Conservation (phyloP, 805 yeast species). For the Torulaspora indica region DNA sequence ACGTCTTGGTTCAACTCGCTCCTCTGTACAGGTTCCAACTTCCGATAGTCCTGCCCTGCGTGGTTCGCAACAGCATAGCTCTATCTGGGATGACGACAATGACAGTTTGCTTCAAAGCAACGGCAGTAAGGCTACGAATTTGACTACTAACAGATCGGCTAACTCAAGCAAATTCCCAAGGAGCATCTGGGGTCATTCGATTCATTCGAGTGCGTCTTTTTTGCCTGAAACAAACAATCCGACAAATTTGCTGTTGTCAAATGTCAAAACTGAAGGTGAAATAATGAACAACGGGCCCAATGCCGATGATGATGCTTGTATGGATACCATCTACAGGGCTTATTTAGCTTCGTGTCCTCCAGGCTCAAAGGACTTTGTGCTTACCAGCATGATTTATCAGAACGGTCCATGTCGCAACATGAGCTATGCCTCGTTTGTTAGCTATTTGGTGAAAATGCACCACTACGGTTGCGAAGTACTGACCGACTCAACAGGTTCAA, state of each 20-base stretch:
- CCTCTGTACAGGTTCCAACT: not conserved
- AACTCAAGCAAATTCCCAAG: constrained; percentile 6
- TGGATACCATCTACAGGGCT: constrained; percentile 18
- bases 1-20: not conserved
- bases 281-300: not conserved
- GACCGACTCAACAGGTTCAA: constrained; percentile 19
- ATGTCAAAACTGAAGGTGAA: not conserved
- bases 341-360: constrained; percentile 13
- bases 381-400: constrained; percentile 26
- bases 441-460: constrained; percentile 22
- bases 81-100: constrained; percentile 29
- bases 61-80: constrained; percentile 12
- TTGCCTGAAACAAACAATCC: constrained; percentile 3
- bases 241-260: not conserved
- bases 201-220: constrained; percentile 8
- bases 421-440: constrained; percentile 23
- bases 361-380: constrained; percentile 20
- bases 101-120: not conserved
- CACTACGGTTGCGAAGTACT: constrained; percentile 23
- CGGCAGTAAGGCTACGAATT: not conserved
- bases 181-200: constrained; percentile 12
- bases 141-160: constrained; percentile 1
- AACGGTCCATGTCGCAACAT: constrained; percentile 14
- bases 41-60: constrained; percentile 1
- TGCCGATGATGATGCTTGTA: constrained; percentile 6